Base-by-base conservation (phyloP, 2,329 filamentous ascomycete species). In the Anthostomella pinea region DNA sequence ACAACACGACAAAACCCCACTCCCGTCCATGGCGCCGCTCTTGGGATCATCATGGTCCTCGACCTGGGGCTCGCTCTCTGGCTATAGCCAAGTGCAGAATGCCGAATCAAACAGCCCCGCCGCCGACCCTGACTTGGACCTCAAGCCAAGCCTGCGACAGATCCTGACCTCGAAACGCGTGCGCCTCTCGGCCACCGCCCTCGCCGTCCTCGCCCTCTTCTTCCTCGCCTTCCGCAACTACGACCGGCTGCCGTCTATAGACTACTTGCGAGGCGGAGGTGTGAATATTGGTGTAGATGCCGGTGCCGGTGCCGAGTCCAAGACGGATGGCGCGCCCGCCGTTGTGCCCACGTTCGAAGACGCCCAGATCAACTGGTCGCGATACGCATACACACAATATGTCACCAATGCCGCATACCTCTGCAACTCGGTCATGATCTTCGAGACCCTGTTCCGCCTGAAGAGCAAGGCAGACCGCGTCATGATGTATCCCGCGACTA, bases 391-490 rank as follows among this genome's bases (percentile, higher is more conserved):
- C 41, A 63, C 65, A 1, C 68, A 71, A 47, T 75, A 75, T 53
- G 70, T 66, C 22, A 75, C 71, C 1, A 57, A 66, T n/a, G 56
- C 58, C 21, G 62, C 63, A 1, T 70, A 72, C 38, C 56, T 75
- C 2, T 75, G 71, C 46, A 73, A 72, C 49, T 67, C 70, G 0
- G 57, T 74, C 28, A 72, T 75, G 69, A 56, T 73, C 3, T 72
- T 74, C 34, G 69, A 72, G 40, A 62, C 59, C 2, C 37, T 75
- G 6, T 51, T 64, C 13, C 56, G 61, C 1, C 45, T 73, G 0
- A 53, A 58, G 6, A 73, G 67, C 41, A 65, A 60, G 25, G 65
- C 69, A 3, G 65, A 69, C 10, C 59, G 67, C 2, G 53, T 73
- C 2, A 58, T 75, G 47, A 60, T 75, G 58, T 73, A 72, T 39